Base-by-base conservation (phyloP, 495 filamentous ascomycete genomes). In the Aspergillus avenaceus region DNA sequence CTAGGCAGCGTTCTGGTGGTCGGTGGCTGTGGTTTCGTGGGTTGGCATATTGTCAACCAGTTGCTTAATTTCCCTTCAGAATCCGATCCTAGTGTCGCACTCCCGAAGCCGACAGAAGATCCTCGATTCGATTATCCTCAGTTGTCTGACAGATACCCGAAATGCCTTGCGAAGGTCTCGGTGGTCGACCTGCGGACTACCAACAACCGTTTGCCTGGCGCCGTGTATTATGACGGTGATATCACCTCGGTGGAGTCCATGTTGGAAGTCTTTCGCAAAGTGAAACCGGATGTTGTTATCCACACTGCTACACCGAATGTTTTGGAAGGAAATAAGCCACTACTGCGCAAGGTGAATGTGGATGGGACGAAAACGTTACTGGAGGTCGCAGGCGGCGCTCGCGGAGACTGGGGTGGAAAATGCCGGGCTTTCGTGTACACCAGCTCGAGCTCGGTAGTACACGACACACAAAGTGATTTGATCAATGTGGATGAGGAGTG, bases 351-450 rank as follows among this genome's bases (percentile, higher is more conserved):
- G 72, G 93, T 99, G 53, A 99, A 97, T 67, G 89, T 99, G 1
- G 86, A 88, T 18, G 93, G 93, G 14, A 97, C 92, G 0, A 82
- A 80, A 54, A 85, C 75, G 16, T 72, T 97, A 16, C 69, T 99
- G 38, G 81, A 90, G 46, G 87, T 85, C 12, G 85, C 86, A 45
- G 81, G 82, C 53, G 78, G 86, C 58, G 77, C 79, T 25, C 68
- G 69, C 40, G 72, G 72, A 7, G 72, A 75, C 26, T 77, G 73
- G 73, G 73, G 73, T 52, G 84, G 81, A 31, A 75, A 72, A 37
- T 91, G 96, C 59, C 96, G 89, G 71, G 95, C 84, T 0, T 87
- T 99, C 58, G 88, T 99, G 24, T 95, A 95, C 72, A 99, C 95
- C 3, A 95, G 88, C 65, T 91, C 87, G 22, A 88, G 90, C 40